Evolutionary conservation across 2,329 filamentous ascomycete species (phyloP), one percentile per base, ranked within the genome.

Genomic region (Lachnellula hyalina): DNA sequence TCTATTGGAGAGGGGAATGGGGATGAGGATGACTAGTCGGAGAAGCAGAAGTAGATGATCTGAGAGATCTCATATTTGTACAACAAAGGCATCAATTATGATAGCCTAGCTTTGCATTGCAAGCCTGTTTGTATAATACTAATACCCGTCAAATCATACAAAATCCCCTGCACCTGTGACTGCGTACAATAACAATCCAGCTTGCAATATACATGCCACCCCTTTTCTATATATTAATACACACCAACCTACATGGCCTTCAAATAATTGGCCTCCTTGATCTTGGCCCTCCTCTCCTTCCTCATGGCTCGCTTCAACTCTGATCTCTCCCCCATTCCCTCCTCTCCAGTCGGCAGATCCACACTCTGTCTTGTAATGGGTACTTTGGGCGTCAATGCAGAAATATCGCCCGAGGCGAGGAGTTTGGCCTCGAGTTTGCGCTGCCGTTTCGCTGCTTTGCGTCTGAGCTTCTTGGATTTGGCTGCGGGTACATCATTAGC

Each of bases 221-320:
- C 11, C 23, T 9, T 32, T 32, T 11, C 28, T 12, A n/a, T 34
- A 5, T 47, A 35, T 5, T 3, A 49, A 34, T n/a, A 28, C 41
- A 49, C 48, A 47, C 5, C 44, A 51, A 11, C 47, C 49, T 59
- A 69, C 87, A 92, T 90, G 44, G 84, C 82, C 80, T 87, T 89
- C 73, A 94, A 81, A 79, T 91, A 94, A 75, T 94, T 94, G 69
- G 73, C 74, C 77, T 94, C 89, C 82, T 92, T 93, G 68, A 94
- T 94, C 73, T 79, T 82, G 56, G 81, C 82, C 73, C 86, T 83
- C 69, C 89, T 78, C 75, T 90, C 87, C 70, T 81, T 81, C 67
- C 89, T 81, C 87, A 91, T 85, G 35, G 84, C 84, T 73, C 78
- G 81, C 61, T 78, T 86, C 65, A 92, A 74, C 64, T 85, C 82